Evolutionary conservation across 1,284 basidiomycete species (phyloP).

Genomic region (Trichosporon sp.): DNA sequence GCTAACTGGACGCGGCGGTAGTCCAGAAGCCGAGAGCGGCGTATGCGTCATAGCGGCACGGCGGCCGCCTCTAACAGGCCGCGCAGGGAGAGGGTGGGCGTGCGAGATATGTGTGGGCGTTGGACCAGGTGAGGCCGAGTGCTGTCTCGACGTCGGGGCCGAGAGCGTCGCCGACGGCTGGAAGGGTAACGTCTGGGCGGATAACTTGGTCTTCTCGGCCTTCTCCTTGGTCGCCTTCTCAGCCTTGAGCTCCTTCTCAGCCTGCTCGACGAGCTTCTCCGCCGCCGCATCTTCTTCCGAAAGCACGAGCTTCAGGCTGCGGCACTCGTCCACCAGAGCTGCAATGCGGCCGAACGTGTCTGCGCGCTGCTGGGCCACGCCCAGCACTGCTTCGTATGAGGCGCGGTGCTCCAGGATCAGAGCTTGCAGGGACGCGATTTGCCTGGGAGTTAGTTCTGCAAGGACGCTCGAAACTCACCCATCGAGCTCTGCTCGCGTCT

Average conservation of each 20-base stretch:
- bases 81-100: not conserved
- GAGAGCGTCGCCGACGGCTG: not conserved
- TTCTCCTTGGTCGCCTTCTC: conserved; percentile 1
- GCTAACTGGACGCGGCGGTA: not conserved
- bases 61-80: not conserved
- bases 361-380: conserved; percentile 26
- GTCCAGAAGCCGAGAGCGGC: not conserved
- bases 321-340: conserved; percentile 33
- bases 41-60: not conserved
- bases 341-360: conserved; percentile 32
- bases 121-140: not conserved
- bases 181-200: not conserved
- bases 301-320: conserved; percentile 28
- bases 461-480: conserved; percentile 26
- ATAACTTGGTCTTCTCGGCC: not conserved
- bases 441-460: conserved; percentile 16
- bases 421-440: conserved; percentile 27
- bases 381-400: conserved; percentile 20
- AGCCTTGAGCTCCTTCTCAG: conserved; percentile 19
- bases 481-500: conserved; percentile 32
- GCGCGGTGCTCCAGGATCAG: conserved; percentile 32
- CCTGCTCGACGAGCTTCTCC: conserved; percentile 22
- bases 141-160: conserved; percentile 1
- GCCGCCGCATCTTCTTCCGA: not conserved
- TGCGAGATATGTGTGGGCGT: not conserved